phyloP scores from a whole-genome alignment of 23 red algal genomes.

The Agarophyton chilense region DNA sequence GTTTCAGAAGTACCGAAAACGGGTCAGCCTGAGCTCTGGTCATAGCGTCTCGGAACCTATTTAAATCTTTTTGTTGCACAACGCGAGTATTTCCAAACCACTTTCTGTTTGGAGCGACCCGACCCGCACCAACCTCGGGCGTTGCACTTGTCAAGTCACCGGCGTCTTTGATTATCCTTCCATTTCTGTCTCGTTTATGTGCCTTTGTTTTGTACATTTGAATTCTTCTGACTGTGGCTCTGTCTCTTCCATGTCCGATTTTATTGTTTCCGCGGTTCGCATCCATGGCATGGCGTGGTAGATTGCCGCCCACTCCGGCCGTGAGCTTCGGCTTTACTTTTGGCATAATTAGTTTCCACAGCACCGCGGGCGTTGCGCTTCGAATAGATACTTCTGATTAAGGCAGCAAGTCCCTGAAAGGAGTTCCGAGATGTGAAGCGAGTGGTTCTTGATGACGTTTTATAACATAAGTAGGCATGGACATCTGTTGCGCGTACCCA shows the following conservation, averaged over 20 bases:
- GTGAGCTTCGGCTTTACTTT: constrained; percentile 66
- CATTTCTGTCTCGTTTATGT: constrained; percentile 75
- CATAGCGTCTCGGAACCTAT: constrained; percentile 83
- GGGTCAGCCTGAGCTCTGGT: constrained; percentile 65
- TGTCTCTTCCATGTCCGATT: constrained; percentile 66
- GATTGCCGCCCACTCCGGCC: constrained; percentile 38
- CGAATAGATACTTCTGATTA: background rate
- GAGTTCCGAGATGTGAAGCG: too few species aligned
- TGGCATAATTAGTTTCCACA: constrained; percentile 23
- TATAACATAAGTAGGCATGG: too few species aligned
- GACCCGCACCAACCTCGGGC: constrained; percentile 82
- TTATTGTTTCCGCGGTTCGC: constrained; percentile 68
- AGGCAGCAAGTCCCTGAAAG: too few species aligned
- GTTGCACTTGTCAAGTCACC: constrained; percentile 80
- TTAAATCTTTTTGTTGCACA: constrained; percentile 81
- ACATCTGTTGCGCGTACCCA: too few species aligned
- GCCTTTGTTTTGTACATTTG: constrained; percentile 88
- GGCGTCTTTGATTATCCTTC: constrained; percentile 70
- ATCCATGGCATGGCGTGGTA: constrained; percentile 63
- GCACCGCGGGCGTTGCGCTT: background rate
- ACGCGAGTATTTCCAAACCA: constrained; percentile 98
- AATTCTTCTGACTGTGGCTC: constrained; percentile 81
- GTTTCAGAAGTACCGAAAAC: constrained; percentile 86
- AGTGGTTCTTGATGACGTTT: too few species aligned
- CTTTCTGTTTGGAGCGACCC: constrained; percentile 89